Evolutionary conservation across 495 filamentous ascomycete genomes (phyloP).

Genomic region (Coniosporium apollinis): DNA sequence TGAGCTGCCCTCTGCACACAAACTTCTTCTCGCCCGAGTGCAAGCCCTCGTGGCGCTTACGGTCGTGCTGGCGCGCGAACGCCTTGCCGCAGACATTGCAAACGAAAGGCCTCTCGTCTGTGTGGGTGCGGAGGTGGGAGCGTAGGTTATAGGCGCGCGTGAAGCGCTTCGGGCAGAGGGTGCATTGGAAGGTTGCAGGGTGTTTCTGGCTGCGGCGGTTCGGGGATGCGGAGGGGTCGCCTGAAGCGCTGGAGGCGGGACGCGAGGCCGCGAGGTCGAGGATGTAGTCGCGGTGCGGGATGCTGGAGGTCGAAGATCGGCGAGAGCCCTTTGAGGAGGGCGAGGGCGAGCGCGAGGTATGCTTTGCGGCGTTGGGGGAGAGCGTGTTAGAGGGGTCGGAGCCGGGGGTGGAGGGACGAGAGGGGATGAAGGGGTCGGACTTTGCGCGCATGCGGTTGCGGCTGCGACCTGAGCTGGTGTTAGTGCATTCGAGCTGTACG

Average conservation of each 20-base stretch:
- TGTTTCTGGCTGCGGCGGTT: slow-evolving; percentile 69
- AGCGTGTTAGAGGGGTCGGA: slow-evolving; percentile 29
- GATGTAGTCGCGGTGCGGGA: slow-evolving; percentile 24
- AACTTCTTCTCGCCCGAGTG: slow-evolving; percentile 51
- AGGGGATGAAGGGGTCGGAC: slow-evolving; percentile 22
- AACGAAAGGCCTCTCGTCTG: slow-evolving; percentile 29
- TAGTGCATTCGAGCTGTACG: slow-evolving; percentile 1
- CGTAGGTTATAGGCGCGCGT: slow-evolving; percentile 33
- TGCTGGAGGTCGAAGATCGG: background rate
- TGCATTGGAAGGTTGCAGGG: slow-evolving; percentile 38
- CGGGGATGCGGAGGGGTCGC: slow-evolving; percentile 17
- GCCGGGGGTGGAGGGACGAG: slow-evolving; percentile 6
- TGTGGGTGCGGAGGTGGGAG: slow-evolving; percentile 29
- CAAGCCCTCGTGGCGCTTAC: slow-evolving; percentile 27
- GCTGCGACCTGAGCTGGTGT: slow-evolving; percentile 12
- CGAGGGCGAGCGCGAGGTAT: slow-evolving; percentile 26
- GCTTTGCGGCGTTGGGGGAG: slow-evolving; percentile 37
- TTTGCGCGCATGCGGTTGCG: slow-evolving; percentile 26
- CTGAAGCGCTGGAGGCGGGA: slow-evolving; percentile 34
- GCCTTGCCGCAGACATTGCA: slow-evolving; percentile 83
- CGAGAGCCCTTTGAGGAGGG: no score
- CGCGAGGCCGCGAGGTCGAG: slow-evolving; percentile 23
- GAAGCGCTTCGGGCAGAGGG: slow-evolving; percentile 30
- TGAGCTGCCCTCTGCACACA: slow-evolving; percentile 80
- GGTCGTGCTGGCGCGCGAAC: slow-evolving; percentile 28